These are phyloP conservation scores for Blastobotrys capitulatus DNA, from an alignment of 1,139 yeast species.

Conservation along the genomic window DNA sequence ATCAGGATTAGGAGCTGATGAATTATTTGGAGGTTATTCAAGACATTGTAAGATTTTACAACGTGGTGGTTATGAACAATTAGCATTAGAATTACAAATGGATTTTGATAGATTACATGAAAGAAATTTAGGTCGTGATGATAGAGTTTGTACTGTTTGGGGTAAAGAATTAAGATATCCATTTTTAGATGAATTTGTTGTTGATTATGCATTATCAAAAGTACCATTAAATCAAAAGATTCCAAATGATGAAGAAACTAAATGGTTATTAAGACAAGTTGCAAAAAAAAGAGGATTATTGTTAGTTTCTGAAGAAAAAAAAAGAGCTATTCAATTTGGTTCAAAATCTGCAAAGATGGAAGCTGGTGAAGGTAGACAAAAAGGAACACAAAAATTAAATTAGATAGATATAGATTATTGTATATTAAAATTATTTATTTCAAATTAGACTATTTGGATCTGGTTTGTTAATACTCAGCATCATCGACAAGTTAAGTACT, in stretches of 20 bases:
- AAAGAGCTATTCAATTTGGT: conserved; percentile 95
- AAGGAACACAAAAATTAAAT: conserved; percentile 49
- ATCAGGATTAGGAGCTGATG: conserved; percentile 98
- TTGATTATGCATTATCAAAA: conserved; percentile 41
- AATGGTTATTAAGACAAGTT: conserved; percentile 55
- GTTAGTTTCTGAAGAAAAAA: conserved; percentile 68
- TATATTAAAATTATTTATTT: not conserved
- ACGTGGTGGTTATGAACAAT: conserved; percentile 30
- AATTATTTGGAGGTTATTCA: conserved; percentile 87
- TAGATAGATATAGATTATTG: no score
- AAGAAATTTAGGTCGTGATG: conserved; percentile 86
- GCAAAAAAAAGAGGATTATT: conserved; percentile 47
- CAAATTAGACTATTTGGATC: no score
- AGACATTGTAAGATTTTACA: conserved; percentile 49
- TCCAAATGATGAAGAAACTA: conserved; percentile 41
- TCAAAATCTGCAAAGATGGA: conserved; percentile 93
- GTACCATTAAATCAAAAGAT: conserved; percentile 35
- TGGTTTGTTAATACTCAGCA: no score
- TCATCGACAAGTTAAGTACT: no score
- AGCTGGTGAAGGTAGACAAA: conserved; percentile 56
- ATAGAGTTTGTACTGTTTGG: conserved; percentile 77
- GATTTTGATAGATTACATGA: conserved; percentile 72
- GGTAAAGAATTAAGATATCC: conserved; percentile 92
- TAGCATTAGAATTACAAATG: conserved; percentile 51
- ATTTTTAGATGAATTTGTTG: conserved; percentile 61